Conservation (phyloP, 768 basidiomycete species). For the Amylocystis lapponica region DNA sequence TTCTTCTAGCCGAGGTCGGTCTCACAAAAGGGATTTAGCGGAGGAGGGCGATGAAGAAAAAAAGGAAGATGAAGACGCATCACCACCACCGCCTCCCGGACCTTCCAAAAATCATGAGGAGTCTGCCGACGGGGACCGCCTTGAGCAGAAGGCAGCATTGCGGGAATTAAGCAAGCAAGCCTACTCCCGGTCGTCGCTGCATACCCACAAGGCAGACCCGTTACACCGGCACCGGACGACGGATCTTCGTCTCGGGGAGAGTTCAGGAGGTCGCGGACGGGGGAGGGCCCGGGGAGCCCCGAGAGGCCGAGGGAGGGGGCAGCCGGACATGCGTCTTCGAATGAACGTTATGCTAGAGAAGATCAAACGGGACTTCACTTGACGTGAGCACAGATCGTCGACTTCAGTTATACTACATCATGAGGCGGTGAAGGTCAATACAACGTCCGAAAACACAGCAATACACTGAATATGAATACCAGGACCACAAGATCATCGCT, state of each 20-base stretch:
- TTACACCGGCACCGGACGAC: slow-evolving; percentile 26
- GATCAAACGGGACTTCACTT: slow-evolving; percentile 61
- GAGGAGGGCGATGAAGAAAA: slow-evolving; percentile 9
- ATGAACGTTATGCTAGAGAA: slow-evolving; percentile 86
- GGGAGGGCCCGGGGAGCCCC: slow-evolving; percentile 27
- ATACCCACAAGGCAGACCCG: slow-evolving; percentile 49
- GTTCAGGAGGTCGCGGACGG: slow-evolving; percentile 17
- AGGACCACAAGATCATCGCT: no score
- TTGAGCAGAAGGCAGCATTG: slow-evolving; percentile 30
- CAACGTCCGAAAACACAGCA: no score
- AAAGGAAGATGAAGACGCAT: slow-evolving; percentile 9
- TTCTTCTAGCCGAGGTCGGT: no score
- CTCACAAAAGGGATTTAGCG: no score
- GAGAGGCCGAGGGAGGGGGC: slow-evolving; percentile 30
- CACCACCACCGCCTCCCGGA: neutral
- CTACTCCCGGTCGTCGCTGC: slow-evolving; percentile 53
- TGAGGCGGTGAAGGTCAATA: no score
- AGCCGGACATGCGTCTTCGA: slow-evolving; percentile 79
- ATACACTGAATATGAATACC: no score
- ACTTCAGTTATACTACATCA: no score
- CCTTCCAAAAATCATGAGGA: neutral
- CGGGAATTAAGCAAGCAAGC: slow-evolving; percentile 60
- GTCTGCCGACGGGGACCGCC: slow-evolving; percentile 2
- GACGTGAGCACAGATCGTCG: neutral
- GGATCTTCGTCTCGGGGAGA: slow-evolving; percentile 1